Conservation (phyloP, 192 early-diverging fungal species). For the Backusella liffmaniae region DNA sequence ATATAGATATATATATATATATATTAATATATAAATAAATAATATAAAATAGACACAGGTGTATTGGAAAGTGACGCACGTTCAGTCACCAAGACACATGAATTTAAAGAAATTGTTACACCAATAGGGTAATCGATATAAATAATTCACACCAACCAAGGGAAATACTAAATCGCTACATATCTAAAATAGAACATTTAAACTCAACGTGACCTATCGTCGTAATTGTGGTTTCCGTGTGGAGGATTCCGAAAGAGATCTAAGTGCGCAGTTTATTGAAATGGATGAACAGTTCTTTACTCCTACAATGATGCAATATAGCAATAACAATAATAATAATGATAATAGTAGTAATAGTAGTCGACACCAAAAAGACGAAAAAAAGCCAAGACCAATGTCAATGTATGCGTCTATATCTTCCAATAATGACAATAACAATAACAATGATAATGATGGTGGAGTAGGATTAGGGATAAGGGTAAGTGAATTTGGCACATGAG, state of each 20-base stretch:
- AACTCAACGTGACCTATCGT: conserved; percentile 68
- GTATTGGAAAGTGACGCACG: conserved; percentile 58
- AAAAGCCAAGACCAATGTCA: neutral
- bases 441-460: neutral
- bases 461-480: neutral
- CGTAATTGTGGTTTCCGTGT: conserved; percentile 67
- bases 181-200: conserved; percentile 51
- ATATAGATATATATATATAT: too few relatives aligned
- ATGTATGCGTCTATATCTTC: conserved; percentile 2
- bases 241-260: conserved; percentile 50
- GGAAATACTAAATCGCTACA: neutral
- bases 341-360: neutral
- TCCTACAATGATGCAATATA: conserved; percentile 35
- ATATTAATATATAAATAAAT: neutral
- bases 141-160: neutral
- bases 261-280: conserved; percentile 54
- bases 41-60: neutral
- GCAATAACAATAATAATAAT: neutral
- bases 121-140: conserved; percentile 56
- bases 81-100: conserved; percentile 47
- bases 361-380: neutral
- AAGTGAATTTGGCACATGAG: neutral
- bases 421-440: neutral
- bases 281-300: conserved; percentile 74
- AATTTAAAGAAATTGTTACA: conserved; percentile 69